These are phyloP conservation scores for Thermothielavioides terrestris DNA, from an alignment of 495 filamentous ascomycete genomes.

Conservation along the genomic window DNA sequence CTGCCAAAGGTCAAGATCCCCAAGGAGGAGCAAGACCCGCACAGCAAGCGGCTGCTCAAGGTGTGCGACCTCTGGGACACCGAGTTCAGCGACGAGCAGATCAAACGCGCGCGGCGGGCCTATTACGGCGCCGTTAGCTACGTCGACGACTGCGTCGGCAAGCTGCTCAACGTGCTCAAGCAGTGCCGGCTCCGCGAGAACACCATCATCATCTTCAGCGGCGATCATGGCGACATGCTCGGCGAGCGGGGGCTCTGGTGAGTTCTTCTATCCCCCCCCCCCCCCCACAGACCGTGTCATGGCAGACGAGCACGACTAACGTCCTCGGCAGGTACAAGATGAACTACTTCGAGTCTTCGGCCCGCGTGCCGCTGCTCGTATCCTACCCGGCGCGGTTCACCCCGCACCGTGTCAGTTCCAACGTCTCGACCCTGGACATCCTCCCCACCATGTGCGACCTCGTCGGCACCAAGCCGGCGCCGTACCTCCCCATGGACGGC, in stretches of 20 bases:
- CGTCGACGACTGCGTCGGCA: conserved; percentile 79
- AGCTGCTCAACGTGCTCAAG: conserved; percentile 62
- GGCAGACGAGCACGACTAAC: too few relatives aligned
- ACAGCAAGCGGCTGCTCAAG: conserved; percentile 70
- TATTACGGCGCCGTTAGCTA: conserved; percentile 88
- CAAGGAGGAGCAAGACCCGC: conserved; percentile 69
- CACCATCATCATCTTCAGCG: conserved; percentile 79
- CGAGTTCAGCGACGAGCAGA: conserved; percentile 67
- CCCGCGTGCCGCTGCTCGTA: conserved; percentile 72
- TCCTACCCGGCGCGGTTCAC: conserved; percentile 59
- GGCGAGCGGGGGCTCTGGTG: conserved; percentile 77
- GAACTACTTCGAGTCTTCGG: conserved; percentile 78
- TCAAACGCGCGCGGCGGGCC: conserved; percentile 67
- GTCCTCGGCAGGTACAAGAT: conserved; percentile 65
- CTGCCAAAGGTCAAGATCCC: conserved; percentile 66
- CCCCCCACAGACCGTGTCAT: neutral
- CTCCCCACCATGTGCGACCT: conserved; percentile 76
- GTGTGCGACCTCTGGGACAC: conserved; percentile 73
- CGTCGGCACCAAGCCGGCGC: conserved; percentile 54
- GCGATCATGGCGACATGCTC: conserved; percentile 90
- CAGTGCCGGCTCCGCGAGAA: conserved; percentile 67
- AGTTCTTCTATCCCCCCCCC: neutral
- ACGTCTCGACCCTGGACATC: conserved; percentile 79
- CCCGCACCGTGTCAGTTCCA: conserved; percentile 60
- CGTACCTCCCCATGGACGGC: conserved; percentile 67